Evolutionary conservation across 2,329 filamentous ascomycete genomes (phyloP).

Genomic region (Neoascochyta sp.): DNA sequence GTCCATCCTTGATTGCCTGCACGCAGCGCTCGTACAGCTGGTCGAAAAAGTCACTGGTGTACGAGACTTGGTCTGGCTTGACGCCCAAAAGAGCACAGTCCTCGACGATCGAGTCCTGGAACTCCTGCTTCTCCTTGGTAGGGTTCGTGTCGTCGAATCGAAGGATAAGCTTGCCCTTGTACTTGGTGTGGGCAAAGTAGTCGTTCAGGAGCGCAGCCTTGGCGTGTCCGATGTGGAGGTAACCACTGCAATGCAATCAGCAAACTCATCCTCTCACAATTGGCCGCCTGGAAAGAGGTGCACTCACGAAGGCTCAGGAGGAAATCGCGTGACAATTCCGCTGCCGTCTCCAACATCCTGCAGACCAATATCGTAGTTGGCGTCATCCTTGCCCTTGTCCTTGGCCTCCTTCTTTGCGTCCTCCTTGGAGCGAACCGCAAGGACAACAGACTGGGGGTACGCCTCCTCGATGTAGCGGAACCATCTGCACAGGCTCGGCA

Average conservation of each 20-base stretch:
- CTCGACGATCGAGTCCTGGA: conserved; percentile 87
- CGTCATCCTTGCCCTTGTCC: conserved; percentile 75
- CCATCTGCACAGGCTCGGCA: conserved; percentile 79
- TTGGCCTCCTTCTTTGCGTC: conserved; percentile 63
- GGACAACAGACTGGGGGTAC: conserved; percentile 72
- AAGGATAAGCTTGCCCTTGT: conserved; percentile 84
- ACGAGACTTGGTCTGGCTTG: conserved; percentile 78
- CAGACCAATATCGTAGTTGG: conserved; percentile 83
- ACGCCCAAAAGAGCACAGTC: conserved; percentile 90
- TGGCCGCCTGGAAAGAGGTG: conserved; percentile 3
- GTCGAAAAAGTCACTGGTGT: conserved; percentile 95
- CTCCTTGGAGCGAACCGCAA: conserved; percentile 51
- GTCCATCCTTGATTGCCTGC: conserved; percentile 77
- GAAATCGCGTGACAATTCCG: conserved; percentile 83
- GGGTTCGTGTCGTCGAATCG: conserved; percentile 98
- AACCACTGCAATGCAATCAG: too few relatives aligned
- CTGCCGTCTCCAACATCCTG: conserved; percentile 72
- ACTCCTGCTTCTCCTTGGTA: conserved; percentile 95
- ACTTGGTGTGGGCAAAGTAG: conserved; percentile 92
- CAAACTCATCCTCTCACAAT: too few relatives aligned
- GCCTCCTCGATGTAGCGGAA: conserved; percentile 79
- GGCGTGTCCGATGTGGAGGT: conserved; percentile 92
- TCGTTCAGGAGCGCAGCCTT: conserved; percentile 93
- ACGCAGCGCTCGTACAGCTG: conserved; percentile 83
- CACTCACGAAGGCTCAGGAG: conserved; percentile 82